A percentile compares a stretch with the other conserved stretches of the same genome.
Conservation (phyloP, 2,329 filamentous ascomycete genomes). For the Fusarium phyllophilum region DNA sequence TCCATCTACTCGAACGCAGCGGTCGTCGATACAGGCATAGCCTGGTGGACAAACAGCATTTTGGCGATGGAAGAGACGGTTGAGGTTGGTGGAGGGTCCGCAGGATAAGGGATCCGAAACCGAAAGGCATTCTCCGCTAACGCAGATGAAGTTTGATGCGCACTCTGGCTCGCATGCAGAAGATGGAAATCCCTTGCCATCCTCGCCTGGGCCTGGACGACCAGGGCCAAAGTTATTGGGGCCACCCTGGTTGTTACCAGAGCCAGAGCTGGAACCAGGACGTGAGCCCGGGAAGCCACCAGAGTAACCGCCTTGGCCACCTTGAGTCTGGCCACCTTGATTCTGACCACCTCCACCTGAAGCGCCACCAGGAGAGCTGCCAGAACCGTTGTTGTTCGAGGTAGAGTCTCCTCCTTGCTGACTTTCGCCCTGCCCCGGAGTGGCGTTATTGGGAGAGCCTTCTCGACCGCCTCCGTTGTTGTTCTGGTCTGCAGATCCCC, state of each 20-base stretch:
- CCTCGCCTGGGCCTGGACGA: neutral
- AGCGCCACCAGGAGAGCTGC: neutral
- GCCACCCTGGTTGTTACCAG: neutral
- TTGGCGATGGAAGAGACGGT: conserved; percentile 16
- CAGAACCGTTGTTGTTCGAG: neutral
- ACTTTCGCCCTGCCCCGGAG: neutral
- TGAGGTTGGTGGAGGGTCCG: neutral
- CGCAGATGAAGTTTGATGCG: conserved; percentile 1
- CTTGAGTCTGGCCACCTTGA: neutral
- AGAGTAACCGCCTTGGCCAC: neutral
- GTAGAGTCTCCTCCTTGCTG: neutral
- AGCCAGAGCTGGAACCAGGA: neutral
- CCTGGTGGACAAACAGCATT: conserved; percentile 3
- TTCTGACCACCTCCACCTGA: neutral
- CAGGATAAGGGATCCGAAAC: conserved; percentile 11
- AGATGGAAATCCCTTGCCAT: neutral
- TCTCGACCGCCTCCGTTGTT: neutral
- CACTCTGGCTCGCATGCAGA: conserved; percentile 3
- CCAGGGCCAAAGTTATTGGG: neutral
- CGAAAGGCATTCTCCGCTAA: conserved; percentile 4
- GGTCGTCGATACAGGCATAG: conserved; percentile 20
- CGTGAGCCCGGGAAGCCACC: neutral
- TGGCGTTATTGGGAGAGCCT: neutral
- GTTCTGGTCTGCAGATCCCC: neutral
- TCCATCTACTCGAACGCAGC: conserved; percentile 9